Base-by-base conservation (phyloP, 208 protist species). In the Trypanosoma conorhini region DNA sequence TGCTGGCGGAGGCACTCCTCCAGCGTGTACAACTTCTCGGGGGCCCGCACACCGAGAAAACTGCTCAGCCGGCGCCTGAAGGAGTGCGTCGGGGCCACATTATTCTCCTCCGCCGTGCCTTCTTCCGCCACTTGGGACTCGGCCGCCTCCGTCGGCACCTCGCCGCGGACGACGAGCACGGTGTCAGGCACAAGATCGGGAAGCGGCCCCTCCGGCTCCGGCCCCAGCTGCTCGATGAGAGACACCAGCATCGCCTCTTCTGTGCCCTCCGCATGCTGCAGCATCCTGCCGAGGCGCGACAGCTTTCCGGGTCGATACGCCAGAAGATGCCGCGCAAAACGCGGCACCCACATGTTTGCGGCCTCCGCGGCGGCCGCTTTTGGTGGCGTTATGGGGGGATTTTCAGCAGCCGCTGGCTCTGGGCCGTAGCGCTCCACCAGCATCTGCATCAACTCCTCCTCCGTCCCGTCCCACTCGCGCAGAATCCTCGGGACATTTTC, bases 241-340 rank as follows among this genome's bases (percentile, higher is more conserved):
- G 79, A 54, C 61, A 80, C 52, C 30, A 88, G 76, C 19, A 77
- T 67, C 15, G 57, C 67, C 68, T 81, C 80, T 66, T 87, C 83
- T 55, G 79, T 78, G 12, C 83, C 81, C 26, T 75, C 58, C 51
- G 7, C 33, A 7, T 76, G 79, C 61, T 80, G 55, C 55, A 86
- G 59, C 44, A 74, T 82, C 19, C 70, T 78, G 24, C 78, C 77
- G 1, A 87, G 75, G 5, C 72, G 82, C 58, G 63, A 58, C n/a
- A 85, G 64, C 72, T 85, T 87, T 26, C 62, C 46, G 10, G 76
- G 74, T 38, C 79, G 76, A 66, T 88, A 88, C 52, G 55, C 69
- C 35, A 72, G 35, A 31, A 65, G 24, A 33, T 54, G 13, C 44
- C 60, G 35, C 60, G 35, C 60, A 31, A 22, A 28, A 22, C 60